These are phyloP conservation scores for Metschnikowia amazonensis DNA, from an alignment of 805 yeast species.

Conservation along the genomic window DNA sequence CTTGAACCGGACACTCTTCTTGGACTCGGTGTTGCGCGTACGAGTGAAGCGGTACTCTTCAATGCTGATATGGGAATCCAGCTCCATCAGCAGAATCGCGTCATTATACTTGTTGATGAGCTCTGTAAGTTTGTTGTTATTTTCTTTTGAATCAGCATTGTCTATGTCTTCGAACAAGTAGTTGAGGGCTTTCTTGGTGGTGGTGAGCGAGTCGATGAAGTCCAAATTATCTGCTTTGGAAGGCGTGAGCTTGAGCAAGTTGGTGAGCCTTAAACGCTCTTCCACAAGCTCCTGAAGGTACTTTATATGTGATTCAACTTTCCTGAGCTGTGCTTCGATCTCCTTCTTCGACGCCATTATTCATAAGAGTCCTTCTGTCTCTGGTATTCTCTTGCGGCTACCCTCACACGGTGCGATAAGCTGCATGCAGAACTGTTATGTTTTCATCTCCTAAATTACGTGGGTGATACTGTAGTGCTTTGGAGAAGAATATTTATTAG, in stretches of 20 bases:
- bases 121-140: conserved; percentile 4
- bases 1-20: conserved; percentile 36
- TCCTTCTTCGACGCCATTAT: conserved; percentile 19
- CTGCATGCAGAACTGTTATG: background rate
- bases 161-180: conserved; percentile 30
- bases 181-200: conserved; percentile 25
- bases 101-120: conserved; percentile 18
- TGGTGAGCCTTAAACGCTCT: conserved; percentile 30
- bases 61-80: conserved; percentile 29
- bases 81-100: conserved; percentile 16
- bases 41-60: conserved; percentile 28
- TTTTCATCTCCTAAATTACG: background rate
- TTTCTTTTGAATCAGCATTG: conserved; percentile 4
- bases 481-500: background rate
- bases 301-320: conserved; percentile 20
- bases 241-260: conserved; percentile 32
- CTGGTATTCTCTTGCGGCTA: background rate
- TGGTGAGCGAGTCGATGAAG: conserved; percentile 26
- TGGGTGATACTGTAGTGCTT: no score
- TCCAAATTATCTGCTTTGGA: conserved; percentile 39
- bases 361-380: background rate
- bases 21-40: conserved; percentile 8
- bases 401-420: conserved; percentile 3
- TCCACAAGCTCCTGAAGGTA: conserved; percentile 30
- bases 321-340: conserved; percentile 20